These are phyloP conservation scores for Colletotrichum sojae DNA, from an alignment of 2,329 filamentous ascomycete genomes.

Conservation along the genomic window DNA sequence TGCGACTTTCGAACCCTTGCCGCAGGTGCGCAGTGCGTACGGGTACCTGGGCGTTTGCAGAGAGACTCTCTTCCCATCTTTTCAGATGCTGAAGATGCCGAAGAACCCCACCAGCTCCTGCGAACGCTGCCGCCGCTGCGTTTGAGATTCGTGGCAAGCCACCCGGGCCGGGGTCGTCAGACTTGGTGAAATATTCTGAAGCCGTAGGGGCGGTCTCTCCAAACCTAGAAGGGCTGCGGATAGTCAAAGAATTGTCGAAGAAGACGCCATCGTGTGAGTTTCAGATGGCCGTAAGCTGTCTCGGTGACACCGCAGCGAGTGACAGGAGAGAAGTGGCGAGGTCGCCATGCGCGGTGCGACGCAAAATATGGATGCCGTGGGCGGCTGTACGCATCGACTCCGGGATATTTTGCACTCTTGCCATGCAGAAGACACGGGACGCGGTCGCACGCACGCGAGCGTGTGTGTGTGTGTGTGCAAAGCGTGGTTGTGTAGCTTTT, in stretches of 20 bases:
- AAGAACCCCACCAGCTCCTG: constrained; percentile 33
- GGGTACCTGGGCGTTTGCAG: constrained; percentile 29
- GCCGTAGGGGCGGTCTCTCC: constrained; percentile 23
- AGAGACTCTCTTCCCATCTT: constrained; percentile 8
- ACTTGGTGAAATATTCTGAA: constrained; percentile 20
- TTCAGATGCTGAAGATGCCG: background rate
- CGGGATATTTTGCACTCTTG: constrained; percentile 49
- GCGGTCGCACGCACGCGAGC: constrained; percentile 48
- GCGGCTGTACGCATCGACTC: constrained; percentile 54
- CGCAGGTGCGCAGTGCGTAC: background rate
- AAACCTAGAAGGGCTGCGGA: constrained; percentile 7
- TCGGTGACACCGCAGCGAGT: constrained; percentile 51
- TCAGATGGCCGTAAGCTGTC: constrained; percentile 50
- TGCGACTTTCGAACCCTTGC: constrained; percentile 20
- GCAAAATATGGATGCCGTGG: constrained; percentile 42
- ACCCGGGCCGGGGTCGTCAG: background rate
- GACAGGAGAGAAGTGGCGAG: constrained; percentile 47
- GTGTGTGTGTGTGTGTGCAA: constrained; percentile 52
- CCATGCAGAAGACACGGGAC: constrained; percentile 47
- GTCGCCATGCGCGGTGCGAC: constrained; percentile 44
- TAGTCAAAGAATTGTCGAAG: constrained; percentile 29
- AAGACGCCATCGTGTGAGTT: constrained; percentile 43
- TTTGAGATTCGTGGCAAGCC: constrained; percentile 7
- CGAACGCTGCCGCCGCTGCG: constrained; percentile 7
- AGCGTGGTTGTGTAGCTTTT: constrained; percentile 39